Percentiles rank a stretch among this genome's conserved stretches.
phyloP scores from a whole-genome alignment of 1,139 yeast genomes.

The Debaryomyces fabryi region DNA sequence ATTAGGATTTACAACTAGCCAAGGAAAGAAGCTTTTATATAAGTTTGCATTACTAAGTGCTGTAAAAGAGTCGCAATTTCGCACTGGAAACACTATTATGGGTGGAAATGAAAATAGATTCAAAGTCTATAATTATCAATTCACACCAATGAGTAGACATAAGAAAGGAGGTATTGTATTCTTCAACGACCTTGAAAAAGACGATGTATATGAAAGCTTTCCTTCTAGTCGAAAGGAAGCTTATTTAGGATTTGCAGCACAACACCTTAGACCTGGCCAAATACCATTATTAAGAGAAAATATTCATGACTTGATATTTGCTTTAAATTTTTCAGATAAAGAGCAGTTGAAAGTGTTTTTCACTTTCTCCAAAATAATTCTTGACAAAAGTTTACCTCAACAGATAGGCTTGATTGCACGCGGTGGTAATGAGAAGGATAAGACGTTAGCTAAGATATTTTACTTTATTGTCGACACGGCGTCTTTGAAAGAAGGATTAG shows the following conservation, averaged over 20 bases:
- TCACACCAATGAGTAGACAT: constrained; percentile 29
- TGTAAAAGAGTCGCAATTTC: constrained; percentile 35
- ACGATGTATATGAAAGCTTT: constrained; percentile 53
- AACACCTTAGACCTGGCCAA: constrained; percentile 51
- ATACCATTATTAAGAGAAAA: constrained; percentile 74
- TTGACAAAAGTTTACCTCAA: constrained; percentile 67
- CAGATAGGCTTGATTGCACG: constrained; percentile 82
- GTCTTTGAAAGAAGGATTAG: constrained; percentile 40
- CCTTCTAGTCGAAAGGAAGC: constrained; percentile 46
- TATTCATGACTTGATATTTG: constrained; percentile 74
- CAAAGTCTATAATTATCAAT: constrained; percentile 34
- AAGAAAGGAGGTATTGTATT: constrained; percentile 57
- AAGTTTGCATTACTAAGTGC: constrained; percentile 50
- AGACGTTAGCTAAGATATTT: constrained; percentile 33
- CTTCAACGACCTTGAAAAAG: constrained; percentile 76
- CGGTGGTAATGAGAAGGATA: constrained; percentile 30
- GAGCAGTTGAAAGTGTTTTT: constrained; percentile 50
- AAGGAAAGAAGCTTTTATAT: constrained; percentile 41
- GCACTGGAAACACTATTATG: constrained; percentile 39
- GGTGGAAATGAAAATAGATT: constrained; percentile 43
- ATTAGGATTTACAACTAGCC: constrained; percentile 39
- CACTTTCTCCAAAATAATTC: constrained; percentile 52
- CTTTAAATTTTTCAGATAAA: constrained; percentile 60
- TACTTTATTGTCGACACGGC: constrained; percentile 38
- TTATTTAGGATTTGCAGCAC: constrained; percentile 28